Conservation (phyloP, 2,329 filamentous ascomycete genomes). For the Mariannaea sp. region DNA sequence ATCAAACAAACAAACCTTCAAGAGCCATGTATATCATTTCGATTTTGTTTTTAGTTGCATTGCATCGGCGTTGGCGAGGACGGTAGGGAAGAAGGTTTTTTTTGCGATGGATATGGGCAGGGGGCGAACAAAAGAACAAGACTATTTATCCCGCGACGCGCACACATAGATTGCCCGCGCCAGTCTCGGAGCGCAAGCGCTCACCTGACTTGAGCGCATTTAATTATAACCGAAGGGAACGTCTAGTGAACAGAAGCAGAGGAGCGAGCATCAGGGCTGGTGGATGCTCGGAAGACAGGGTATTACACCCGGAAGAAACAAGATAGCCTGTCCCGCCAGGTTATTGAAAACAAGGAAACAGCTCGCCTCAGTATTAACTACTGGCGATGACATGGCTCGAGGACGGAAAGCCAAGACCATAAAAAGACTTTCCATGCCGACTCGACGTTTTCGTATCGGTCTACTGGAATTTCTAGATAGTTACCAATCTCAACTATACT, state of each 20-base stretch:
- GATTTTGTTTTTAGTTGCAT: slow-evolving; percentile 50
- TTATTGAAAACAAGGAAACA: slow-evolving; percentile 21
- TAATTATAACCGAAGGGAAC: slow-evolving; percentile 40
- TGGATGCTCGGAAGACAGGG: slow-evolving; percentile 12
- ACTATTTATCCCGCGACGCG: slow-evolving; percentile 46
- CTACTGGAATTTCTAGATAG: slow-evolving; percentile 19
- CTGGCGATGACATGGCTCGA: slow-evolving; percentile 1
- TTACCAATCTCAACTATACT: slow-evolving; percentile 22
- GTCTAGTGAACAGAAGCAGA: slow-evolving; percentile 27
- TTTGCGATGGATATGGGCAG: slow-evolving; percentile 40
- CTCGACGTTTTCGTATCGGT: background rate
- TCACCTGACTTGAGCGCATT: slow-evolving; percentile 33
- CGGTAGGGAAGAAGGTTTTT: slow-evolving; percentile 37
- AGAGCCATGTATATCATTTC: slow-evolving; percentile 40
- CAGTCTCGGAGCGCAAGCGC: slow-evolving; percentile 32
- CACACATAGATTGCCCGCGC: slow-evolving; percentile 48
- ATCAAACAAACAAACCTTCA: slow-evolving; percentile 23
- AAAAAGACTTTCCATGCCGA: slow-evolving; percentile 5
- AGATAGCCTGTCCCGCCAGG: slow-evolving; percentile 11
- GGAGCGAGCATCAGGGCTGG: slow-evolving; percentile 18
- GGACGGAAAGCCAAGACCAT: background rate
- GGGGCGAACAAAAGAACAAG: slow-evolving; percentile 44
- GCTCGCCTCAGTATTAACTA: background rate
- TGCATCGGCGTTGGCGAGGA: slow-evolving; percentile 61
- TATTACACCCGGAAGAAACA: slow-evolving; percentile 17